Conservation (phyloP, 2,329 filamentous ascomycete genomes). For the Neocucurbitaria cava region DNA sequence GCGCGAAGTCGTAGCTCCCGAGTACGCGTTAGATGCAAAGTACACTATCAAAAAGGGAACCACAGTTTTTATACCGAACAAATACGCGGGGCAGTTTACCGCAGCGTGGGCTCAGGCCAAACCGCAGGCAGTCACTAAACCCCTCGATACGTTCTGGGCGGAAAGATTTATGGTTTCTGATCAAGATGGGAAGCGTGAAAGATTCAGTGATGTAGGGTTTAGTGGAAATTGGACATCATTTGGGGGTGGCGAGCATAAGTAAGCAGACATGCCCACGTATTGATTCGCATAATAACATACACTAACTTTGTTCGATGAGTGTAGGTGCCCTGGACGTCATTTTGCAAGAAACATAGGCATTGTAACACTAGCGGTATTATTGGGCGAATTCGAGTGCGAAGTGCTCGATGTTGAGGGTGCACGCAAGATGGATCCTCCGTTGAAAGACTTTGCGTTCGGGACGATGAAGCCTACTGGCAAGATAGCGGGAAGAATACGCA, state of each 20-base stretch:
- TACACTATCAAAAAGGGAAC: constrained; percentile 19
- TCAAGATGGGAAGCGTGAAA: constrained; percentile 1
- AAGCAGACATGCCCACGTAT: neutral
- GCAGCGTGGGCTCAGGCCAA: constrained; percentile 5
- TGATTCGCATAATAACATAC: neutral
- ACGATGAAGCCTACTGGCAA: constrained; percentile 8
- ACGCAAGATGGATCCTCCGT: neutral
- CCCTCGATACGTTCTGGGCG: constrained; percentile 18
- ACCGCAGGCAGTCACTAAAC: neutral
- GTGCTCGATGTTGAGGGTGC: constrained; percentile 1
- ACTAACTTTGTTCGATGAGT: neutral
- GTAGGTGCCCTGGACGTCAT: constrained; percentile 20
- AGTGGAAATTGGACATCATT: constrained; percentile 21
- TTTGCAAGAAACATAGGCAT: constrained; percentile 23
- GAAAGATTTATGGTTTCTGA: constrained; percentile 14
- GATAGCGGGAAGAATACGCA: constrained; percentile 10
- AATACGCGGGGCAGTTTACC: constrained; percentile 10
- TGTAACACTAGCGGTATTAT: constrained; percentile 10
- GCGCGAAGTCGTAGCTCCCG: constrained; percentile 6
- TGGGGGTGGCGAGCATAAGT: constrained; percentile 21
- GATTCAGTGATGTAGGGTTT: constrained; percentile 22
- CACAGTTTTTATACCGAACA: constrained; percentile 14
- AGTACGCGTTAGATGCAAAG: constrained; percentile 15
- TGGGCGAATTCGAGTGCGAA: constrained; percentile 11
- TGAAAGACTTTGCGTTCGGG: constrained; percentile 7